Evolutionary conservation across 495 filamentous ascomycete species (phyloP).

Genomic region (Penicillium nucicola): DNA sequence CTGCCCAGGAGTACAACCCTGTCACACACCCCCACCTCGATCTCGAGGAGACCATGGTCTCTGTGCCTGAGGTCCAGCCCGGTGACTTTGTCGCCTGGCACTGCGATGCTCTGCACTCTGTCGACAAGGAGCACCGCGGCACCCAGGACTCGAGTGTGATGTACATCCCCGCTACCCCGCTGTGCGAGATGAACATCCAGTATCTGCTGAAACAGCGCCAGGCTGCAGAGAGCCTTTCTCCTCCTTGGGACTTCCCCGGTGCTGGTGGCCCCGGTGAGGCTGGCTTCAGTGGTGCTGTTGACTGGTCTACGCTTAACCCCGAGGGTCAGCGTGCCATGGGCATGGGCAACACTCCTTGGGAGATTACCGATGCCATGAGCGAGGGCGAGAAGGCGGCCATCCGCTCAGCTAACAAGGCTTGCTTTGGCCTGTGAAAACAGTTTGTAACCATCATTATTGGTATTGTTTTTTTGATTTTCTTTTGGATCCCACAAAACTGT

Average conservation of each 20-base stretch:
- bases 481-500: neutral
- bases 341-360: slow-evolving; percentile 46
- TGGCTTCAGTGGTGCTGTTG: slow-evolving; percentile 38
- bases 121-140: slow-evolving; percentile 75
- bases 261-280: slow-evolving; percentile 46
- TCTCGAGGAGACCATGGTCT: slow-evolving; percentile 70
- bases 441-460: neutral
- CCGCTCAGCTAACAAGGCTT: slow-evolving; percentile 56
- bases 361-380: slow-evolving; percentile 45
- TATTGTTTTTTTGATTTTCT: neutral
- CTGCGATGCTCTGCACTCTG: slow-evolving; percentile 78
- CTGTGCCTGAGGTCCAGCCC: slow-evolving; percentile 70
- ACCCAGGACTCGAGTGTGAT: slow-evolving; percentile 71
- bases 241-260: slow-evolving; percentile 62
- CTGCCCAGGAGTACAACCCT: slow-evolving; percentile 72
- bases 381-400: slow-evolving; percentile 57
- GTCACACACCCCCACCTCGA: slow-evolving; percentile 75
- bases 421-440: slow-evolving; percentile 27
- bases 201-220: slow-evolving; percentile 68
- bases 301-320: slow-evolving; percentile 33
- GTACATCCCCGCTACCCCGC: slow-evolving; percentile 83
- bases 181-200: slow-evolving; percentile 68
- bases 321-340: slow-evolving; percentile 61
- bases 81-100: slow-evolving; percentile 93
- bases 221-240: slow-evolving; percentile 42